phyloP scores from a whole-genome alignment of 1,284 basidiomycete species.

The Melampsora abietis-canadensis region DNA sequence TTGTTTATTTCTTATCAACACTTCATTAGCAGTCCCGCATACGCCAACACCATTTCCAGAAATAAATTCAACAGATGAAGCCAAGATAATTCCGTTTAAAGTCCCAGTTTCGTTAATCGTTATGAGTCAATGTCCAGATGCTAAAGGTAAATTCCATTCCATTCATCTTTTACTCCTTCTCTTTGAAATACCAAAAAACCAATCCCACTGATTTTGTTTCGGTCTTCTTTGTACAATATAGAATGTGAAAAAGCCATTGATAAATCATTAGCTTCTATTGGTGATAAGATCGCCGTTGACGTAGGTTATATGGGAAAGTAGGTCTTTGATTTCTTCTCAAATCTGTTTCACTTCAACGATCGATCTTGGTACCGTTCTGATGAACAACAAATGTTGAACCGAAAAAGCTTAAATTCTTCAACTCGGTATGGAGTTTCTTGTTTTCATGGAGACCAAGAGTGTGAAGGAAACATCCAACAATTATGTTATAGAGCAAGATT shows the following conservation, averaged over 20 bases:
- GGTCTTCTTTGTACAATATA: not conserved
- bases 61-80: too few species aligned
- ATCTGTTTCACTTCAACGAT: not conserved
- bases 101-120: slow-evolving; percentile 44
- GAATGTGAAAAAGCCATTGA: slow-evolving; percentile 43
- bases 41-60: too few species aligned
- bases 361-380: too few species aligned
- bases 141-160: slow-evolving; percentile 7
- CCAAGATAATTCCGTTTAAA: too few species aligned
- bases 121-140: slow-evolving; percentile 46
- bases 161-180: not conserved
- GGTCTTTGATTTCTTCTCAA: not conserved
- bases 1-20: too few species aligned
- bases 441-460: slow-evolving; percentile 48
- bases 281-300: slow-evolving; percentile 31
- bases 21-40: too few species aligned
- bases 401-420: slow-evolving; percentile 5
- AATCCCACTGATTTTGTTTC: not conserved
- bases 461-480: slow-evolving; percentile 49
- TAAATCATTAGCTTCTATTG: slow-evolving; percentile 43
- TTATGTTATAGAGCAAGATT: slow-evolving; percentile 45
- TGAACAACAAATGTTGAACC: too few species aligned
- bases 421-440: slow-evolving; percentile 45
- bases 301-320: slow-evolving; percentile 30
- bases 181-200: not conserved